Percentiles rank a stretch among this genome's conserved stretches.
These are phyloP conservation scores for Mrakia blollopis DNA, from an alignment of 768 basidiomycete genomes.

Conservation along the genomic window DNA sequence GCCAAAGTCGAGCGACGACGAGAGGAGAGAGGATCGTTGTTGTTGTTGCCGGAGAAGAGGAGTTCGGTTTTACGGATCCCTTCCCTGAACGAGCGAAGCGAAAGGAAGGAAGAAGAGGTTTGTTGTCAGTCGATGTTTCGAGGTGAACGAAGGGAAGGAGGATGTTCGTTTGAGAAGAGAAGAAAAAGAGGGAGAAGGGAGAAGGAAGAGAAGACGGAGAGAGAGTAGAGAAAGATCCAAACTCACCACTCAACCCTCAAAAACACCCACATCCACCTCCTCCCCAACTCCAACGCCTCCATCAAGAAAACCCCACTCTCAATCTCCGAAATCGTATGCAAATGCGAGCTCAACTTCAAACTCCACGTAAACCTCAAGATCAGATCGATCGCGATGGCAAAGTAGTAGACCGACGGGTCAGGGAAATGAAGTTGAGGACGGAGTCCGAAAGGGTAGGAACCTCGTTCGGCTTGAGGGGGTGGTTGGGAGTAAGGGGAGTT, in stretches of 20 bases:
- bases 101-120: background rate
- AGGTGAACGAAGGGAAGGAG: background rate
- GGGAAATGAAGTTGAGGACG: constrained; percentile 72
- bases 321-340: constrained; percentile 73
- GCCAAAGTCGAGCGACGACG: background rate
- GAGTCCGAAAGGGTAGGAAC: constrained; percentile 61
- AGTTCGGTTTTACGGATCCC: constrained; percentile 10
- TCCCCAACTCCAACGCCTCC: constrained; percentile 78
- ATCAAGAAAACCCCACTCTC: constrained; percentile 80
- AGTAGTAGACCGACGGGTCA: constrained; percentile 70
- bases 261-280: constrained; percentile 98
- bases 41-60: background rate
- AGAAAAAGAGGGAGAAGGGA: background rate
- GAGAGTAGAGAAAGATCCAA: background rate
- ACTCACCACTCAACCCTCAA: constrained; percentile 85
- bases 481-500: constrained; percentile 1
- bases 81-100: background rate
- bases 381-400: constrained; percentile 74
- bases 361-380: constrained; percentile 90
- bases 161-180: too few species aligned
- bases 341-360: constrained; percentile 78
- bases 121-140: background rate
- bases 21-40: background rate
- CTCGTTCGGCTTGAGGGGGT: constrained; percentile 9
- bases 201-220: background rate